Base-by-base conservation (phyloP, 495 filamentous ascomycete species). In the Pyrenula massariospora region DNA sequence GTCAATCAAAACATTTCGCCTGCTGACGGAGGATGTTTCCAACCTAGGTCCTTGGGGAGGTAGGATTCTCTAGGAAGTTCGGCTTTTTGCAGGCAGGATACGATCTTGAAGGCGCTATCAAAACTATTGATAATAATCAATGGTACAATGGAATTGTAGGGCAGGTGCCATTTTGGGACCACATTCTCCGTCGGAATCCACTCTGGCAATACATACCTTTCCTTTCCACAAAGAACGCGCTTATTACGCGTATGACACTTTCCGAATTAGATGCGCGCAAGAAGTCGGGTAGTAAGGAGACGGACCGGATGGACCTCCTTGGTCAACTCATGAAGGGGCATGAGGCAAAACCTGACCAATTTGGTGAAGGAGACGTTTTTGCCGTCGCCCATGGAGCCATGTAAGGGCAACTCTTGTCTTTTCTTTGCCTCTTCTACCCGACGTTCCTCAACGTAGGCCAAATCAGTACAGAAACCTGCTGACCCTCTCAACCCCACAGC, bases 21-120 rank as follows among this genome's bases (percentile, higher is more conserved):
- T n/a, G n/a, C n/a, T 92, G 89, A 89, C 68, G 90, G 12, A 84
- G 89, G 61, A 90, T 82, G 63, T 92, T 84, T 62, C 84, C 85
- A 2, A 90, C 88, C 61, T 88, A 93, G 61, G 84, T 89, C 31
- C 68, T 87, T 70, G 66, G 86, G 69, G 76, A 68, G 62, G 73
- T 87, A 12, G 83, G 82, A 0, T 88, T 84, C 58, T 78, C 76
- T 53, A 69, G 79, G 19, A 75, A 70, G 3, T 82, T 84, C 58
- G 84, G 84, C 1, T 87, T 87, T 60, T 59, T 88, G 1, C 71
- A 73, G 23, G 69, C 77, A 8, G 80, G 76, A 2, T 56, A 74
- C 22, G 84, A 86, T 57, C 73, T 85, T 48, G 79, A 84, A 50
- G 69, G 70, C 2, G 74, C 76, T 12, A 62, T 77, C 8, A 60